Evolutionary conservation across 2,329 filamentous ascomycete species (phyloP), one percentile per base, ranked within the genome.

Genomic region (Stachybotrys chlorohalonatus): DNA sequence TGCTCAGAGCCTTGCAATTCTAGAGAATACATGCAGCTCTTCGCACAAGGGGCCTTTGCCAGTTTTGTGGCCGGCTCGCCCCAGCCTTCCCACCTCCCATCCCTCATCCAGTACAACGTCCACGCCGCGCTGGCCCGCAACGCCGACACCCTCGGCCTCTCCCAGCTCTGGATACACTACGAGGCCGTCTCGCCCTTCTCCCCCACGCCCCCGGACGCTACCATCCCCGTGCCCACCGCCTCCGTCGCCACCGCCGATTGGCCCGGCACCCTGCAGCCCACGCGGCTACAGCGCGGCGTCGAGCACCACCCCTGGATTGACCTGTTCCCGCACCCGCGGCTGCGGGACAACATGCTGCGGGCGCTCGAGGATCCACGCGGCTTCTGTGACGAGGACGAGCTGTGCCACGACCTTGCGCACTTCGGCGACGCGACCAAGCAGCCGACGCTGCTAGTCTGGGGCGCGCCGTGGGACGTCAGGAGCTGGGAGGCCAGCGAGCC

Each of bases 301-400:
- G 36, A 52, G 50, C 70, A 72, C 45, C 68, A 71, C 47, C 68
- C 68, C 2, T 73, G 69, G 66, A 55, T 71, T 5, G 70, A 72
- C 59, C 57, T 71, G 1, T 60, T 72, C 31, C 70, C 70, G 1
- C 60, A 70, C 11, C 64, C 70, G 5, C 54, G 51, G 9, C 61
- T 71, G 54, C 57, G 70, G 6, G 66, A 72, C 31, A 71, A 70
- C 52, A 51, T 71, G 8, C 52, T 71, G 1, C 53, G 51, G 8
- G 55, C 49, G 11, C 7, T 57, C 24, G 32, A 50, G n/a, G 31
- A 42, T 11, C 17, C 32, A 51, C 36, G 36, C 36, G 58, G 13
- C 3, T 49, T 5, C 3, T 57, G 59, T 7, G 61, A 65, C 31
- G 61, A 66, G 2, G 59, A 61, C 7, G 56, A 61, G 45, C 56